Percentiles rank a stretch among this genome's conserved stretches.
These are phyloP conservation scores for Ceratocystis papillata DNA, from an alignment of 2,329 filamentous ascomycete species.

Conservation along the genomic window DNA sequence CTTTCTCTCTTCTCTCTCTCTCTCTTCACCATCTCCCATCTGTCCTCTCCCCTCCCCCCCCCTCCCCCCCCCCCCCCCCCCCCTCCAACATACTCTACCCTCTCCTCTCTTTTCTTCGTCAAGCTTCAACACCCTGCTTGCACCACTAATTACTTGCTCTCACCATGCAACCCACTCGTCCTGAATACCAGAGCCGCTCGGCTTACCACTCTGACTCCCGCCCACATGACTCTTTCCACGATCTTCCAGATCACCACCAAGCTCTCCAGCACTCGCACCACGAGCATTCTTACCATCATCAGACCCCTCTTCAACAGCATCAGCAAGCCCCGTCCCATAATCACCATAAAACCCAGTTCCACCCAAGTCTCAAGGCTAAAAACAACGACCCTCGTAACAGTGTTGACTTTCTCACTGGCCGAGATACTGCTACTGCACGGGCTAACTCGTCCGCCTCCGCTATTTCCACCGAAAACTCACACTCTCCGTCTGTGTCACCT, in stretches of 20 bases:
- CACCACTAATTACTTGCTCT: neutral
- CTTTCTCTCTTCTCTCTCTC: too few relatives aligned
- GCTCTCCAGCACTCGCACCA: neutral
- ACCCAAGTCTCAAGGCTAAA: neutral
- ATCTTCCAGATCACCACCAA: neutral
- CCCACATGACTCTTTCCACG: neutral
- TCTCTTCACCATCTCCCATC: too few relatives aligned
- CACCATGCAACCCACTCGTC: neutral
- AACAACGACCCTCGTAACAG: conserved; percentile 12
- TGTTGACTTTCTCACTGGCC: conserved; percentile 15
- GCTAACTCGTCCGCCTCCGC: neutral
- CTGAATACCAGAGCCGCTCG: neutral
- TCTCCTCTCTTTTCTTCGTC: neutral
- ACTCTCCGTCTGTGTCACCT: conserved; percentile 16
- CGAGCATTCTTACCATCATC: neutral
- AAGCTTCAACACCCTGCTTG: neutral
- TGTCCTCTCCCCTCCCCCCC: too few relatives aligned
- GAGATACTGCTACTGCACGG: neutral
- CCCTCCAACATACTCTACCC: neutral
- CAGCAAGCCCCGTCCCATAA: neutral
- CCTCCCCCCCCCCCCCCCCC: neutral
- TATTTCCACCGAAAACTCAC: conserved; percentile 4
- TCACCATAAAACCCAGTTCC: neutral
- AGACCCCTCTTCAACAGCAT: neutral
- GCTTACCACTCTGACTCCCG: neutral